Base-by-base conservation (phyloP, 177 flowering plant genomes). In the Vitis hybrid region DNA sequence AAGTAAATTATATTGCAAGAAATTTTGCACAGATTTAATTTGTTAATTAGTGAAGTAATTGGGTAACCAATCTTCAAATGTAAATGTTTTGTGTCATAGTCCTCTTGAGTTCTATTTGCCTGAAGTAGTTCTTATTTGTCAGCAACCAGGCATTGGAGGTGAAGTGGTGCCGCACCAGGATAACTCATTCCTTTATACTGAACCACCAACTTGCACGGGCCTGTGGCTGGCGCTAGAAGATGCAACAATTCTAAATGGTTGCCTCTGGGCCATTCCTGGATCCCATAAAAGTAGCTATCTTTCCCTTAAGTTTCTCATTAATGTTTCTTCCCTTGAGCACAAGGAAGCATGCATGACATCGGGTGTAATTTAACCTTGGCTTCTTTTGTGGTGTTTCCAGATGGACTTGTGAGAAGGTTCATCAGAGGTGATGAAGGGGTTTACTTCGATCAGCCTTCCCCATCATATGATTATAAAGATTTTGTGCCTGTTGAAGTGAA, bases 141-240 rank as follows among this genome's bases (percentile, higher is more conserved):
- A 93, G 97, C 99, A 96, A 96, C 99, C 98, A 2, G 98, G 98
- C 62, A 96, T 96, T 74, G 99, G 99, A 66, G 98, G 97, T 53
- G 99, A 93, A 82, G 99, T 93, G 13, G 94, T 90, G 70, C 98
- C 97, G 8, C 99, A 96, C 79, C 98, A 96, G 80, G 98, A 93
- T 74, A 96, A 93, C 72, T 93, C 98, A 8, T 93, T 96, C 81
- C 87, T 96, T 15, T 85, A 82, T 69, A 93, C 99, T 39, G 89
- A 91, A 55, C 98, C 99, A 26, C 50, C 85, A 70, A 89, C 95
- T 53, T 96, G 99, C 81, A 92, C 91, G 0, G 98, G 98, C 49
- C 80, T 96, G 55, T 92, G 99, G 98, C 81, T 96, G 60, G 99
- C 98, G 61, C 77, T 96, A 31, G 97, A 96, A 81, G 97, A 96